phyloP scores from a whole-genome alignment of 768 basidiomycete species.

The Vararia minispora region DNA sequence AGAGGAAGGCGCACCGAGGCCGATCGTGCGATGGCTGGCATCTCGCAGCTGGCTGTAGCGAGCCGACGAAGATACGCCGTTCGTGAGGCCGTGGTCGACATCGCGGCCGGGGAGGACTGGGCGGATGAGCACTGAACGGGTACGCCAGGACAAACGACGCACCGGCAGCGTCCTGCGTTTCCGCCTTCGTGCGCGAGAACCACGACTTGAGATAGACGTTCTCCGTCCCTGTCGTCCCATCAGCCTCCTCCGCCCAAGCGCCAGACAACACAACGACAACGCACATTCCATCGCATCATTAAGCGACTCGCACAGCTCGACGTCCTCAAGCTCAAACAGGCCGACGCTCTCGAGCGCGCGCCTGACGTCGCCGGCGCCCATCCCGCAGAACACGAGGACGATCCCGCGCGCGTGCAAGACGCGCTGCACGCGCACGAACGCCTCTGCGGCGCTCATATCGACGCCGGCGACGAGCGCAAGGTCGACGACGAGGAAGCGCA shows the following conservation, averaged over 20 bases:
- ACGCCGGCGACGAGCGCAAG: conserved; percentile 79
- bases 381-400: conserved; percentile 83
- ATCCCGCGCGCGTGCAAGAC: conserved; percentile 67
- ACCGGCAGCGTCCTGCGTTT: conserved; percentile 21
- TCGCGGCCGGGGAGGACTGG: conserved; percentile 12
- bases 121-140: neutral
- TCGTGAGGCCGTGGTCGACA: conserved; percentile 4
- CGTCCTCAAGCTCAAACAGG: conserved; percentile 63
- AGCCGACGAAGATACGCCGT: conserved; percentile 9
- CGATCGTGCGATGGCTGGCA: conserved; percentile 10
- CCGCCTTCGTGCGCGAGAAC: conserved; percentile 57
- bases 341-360: conserved; percentile 70
- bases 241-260: neutral
- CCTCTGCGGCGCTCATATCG: conserved; percentile 92
- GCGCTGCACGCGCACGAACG: conserved; percentile 85
- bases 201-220: conserved; percentile 82
- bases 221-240: conserved; percentile 68
- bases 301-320: conserved; percentile 72
- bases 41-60: conserved; percentile 13
- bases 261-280: conserved; percentile 18
- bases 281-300: conserved; percentile 91
- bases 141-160: neutral
- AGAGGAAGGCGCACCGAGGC: conserved; percentile 4
- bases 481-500: conserved; percentile 87
- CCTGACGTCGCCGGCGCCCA: conserved; percentile 48